Conservation (phyloP, 148 eudicot species). For the Persicaria maculosa region DNA sequence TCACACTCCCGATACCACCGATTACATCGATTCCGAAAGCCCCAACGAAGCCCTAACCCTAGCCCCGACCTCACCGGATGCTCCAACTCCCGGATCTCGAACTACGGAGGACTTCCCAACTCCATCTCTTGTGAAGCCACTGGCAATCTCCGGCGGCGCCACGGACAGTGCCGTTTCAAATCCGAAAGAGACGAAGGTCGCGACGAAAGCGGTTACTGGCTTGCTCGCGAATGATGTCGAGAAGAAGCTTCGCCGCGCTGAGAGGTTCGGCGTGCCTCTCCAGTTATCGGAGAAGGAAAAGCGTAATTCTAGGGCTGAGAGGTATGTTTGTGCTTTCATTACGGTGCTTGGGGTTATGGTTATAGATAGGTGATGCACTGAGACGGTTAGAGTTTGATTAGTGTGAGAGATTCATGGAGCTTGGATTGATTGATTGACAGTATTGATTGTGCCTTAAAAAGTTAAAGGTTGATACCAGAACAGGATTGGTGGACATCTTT, state of each 20-base stretch:
- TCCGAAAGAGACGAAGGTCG: not conserved
- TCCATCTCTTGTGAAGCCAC: not conserved
- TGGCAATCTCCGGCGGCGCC: not conserved
- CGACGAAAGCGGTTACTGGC: conserved; percentile 14
- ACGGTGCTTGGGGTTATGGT: not conserved
- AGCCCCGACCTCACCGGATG: conserved; percentile 13
- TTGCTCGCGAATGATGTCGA: conserved; percentile 28
- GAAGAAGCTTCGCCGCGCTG: conserved; percentile 75
- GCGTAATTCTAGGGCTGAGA: conserved; percentile 69
- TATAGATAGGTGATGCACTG: not conserved
- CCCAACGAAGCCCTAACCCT: conserved; percentile 17
- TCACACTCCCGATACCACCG: conserved; percentile 4
- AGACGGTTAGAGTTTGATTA: not conserved
- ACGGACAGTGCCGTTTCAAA: conserved; percentile 21
- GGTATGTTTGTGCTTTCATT: conserved; percentile 25
- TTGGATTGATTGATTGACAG: too few species aligned
- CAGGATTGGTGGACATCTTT: not conserved
- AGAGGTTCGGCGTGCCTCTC: conserved; percentile 73
- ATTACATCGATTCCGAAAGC: conserved; percentile 19
- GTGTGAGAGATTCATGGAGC: too few species aligned
- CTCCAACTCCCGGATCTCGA: not conserved
- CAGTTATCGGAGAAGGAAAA: conserved; percentile 63
- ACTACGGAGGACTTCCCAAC: not conserved
- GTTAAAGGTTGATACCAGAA: not conserved
- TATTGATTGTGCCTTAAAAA: too few species aligned